Evolutionary conservation across 192 early-diverging fungal genomes (phyloP), one percentile per base, ranked within the genome.

Genomic region (Backusella tarrabulga): DNA sequence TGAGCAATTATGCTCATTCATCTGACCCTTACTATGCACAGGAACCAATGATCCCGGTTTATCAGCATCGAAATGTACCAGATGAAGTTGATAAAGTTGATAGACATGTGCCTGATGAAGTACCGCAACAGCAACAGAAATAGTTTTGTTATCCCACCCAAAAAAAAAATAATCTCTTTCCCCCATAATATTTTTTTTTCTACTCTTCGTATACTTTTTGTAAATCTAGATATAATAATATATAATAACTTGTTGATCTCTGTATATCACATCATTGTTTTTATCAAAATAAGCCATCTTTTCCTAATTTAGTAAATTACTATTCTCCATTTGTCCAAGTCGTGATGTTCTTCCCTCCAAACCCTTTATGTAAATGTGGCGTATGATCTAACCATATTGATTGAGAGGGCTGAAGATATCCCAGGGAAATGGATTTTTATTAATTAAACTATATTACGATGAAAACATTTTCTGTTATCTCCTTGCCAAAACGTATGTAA

Each of bases 1-100:
- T 60, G 56, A 60, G 56, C 26, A 60, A 60, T 26, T 29, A 60
- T 60, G 21, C 56, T 60, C 56, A 60, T 60, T 60, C 56, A 60
- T 3, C 23, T 60, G 56, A 60, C 23, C 56, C 8, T 4, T 60
- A 29, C 23, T 60, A 60, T 60, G 56, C 56, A 60, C 56, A 60
- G 23, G 56, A 60, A 23, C 56, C 56, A 26, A 60, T 60, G 56
- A 60, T 60, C 11, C 56, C 56, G 12, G 46, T 50, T 50, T 4
- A 60, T 8, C 56, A 60, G 56, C 56, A 60, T 60, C 23, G 56
- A 60, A 60, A 60, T 23, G 56, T 60, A 1, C 56, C 56, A 12
- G 56, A 60, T 60, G 56, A 60, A 26, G 56, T 60, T 11, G 56
- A 60, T 60, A 60, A 60, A 60, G 7, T 9, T 2, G 56, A 26